Conservation (phyloP, 2,329 filamentous ascomycete genomes). For the Neopestalotiopsis clavispora region DNA sequence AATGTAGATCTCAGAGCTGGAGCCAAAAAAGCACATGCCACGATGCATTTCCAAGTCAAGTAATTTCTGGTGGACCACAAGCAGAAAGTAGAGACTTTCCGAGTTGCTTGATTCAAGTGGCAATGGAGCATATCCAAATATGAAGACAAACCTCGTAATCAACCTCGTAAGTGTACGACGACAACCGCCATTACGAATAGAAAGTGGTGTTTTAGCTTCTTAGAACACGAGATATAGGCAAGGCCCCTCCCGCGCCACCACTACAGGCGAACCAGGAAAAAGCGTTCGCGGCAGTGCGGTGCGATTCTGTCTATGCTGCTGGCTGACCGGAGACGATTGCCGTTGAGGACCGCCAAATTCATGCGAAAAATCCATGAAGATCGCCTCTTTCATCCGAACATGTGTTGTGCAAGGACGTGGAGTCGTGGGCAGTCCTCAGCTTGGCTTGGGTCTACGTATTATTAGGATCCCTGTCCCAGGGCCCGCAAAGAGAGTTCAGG, state of each 20-base stretch:
- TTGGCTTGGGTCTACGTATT: not conserved
- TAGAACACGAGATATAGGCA: not conserved
- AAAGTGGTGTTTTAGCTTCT: not conserved
- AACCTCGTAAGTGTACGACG: not conserved
- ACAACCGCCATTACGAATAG: not conserved
- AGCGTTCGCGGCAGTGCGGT: not conserved
- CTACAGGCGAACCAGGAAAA: not conserved
- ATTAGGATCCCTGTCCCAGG: not conserved
- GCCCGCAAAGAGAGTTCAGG: not conserved
- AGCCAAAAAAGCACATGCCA: not conserved
- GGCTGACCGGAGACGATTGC: not conserved
- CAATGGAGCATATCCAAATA: not conserved
- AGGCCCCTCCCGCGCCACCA: not conserved
- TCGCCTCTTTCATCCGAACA: slow-evolving; percentile 8
- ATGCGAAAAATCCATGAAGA: not conserved
- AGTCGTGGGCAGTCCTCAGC: not conserved
- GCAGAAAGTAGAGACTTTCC: not conserved
- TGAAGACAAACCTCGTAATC: not conserved
- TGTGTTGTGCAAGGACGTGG: not conserved
- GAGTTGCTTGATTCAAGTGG: not conserved
- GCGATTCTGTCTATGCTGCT: not conserved
- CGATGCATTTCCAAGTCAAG: not conserved
- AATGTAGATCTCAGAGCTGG: no score
- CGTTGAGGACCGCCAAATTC: slow-evolving; percentile 1
- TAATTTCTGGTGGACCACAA: not conserved